A percentile compares a stretch with the other conserved stretches of the same genome.
phyloP scores from a whole-genome alignment of 1,284 basidiomycete species.

The Apiotrichum akiyoshidainum region DNA sequence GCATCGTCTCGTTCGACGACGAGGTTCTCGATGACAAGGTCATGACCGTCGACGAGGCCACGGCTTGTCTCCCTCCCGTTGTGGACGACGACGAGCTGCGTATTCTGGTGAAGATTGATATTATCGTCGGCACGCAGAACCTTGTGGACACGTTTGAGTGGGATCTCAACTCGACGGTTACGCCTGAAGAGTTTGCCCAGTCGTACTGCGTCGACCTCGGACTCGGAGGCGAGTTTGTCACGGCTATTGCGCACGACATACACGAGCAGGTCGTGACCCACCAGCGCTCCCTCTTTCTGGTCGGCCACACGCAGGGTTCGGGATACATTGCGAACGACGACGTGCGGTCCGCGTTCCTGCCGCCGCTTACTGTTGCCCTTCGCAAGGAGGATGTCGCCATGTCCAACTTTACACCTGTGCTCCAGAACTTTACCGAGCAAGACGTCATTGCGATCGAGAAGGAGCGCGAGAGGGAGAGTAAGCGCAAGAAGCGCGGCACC shows the following conservation, averaged over 20 bases:
- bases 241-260: constrained; percentile 91
- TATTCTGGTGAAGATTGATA: constrained; percentile 90
- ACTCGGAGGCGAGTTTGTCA: constrained; percentile 89
- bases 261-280: constrained; percentile 91
- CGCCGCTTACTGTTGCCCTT: constrained; percentile 62
- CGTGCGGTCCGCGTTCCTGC: constrained; percentile 81
- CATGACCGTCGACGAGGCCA: constrained; percentile 48
- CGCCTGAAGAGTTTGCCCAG: constrained; percentile 90
- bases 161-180: constrained; percentile 77
- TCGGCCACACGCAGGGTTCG: constrained; percentile 81
- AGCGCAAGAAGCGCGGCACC: constrained; percentile 74
- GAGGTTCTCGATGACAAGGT: constrained; percentile 34
- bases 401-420: constrained; percentile 73
- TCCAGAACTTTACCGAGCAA: constrained; percentile 82
- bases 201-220: constrained; percentile 85
- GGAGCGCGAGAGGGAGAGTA: constrained; percentile 87
- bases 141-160: constrained; percentile 98
- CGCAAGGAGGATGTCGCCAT: constrained; percentile 71
- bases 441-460: constrained; percentile 86
- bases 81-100: constrained; percentile 73
- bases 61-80: constrained; percentile 24
- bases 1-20: constrained; percentile 28
- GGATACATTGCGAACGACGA: constrained; percentile 83
- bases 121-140: constrained; percentile 89
- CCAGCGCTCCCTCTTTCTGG: constrained; percentile 86